Evolutionary conservation across 2,329 filamentous ascomycete genomes (phyloP).

Genomic region (Grosmannia clavigera): DNA sequence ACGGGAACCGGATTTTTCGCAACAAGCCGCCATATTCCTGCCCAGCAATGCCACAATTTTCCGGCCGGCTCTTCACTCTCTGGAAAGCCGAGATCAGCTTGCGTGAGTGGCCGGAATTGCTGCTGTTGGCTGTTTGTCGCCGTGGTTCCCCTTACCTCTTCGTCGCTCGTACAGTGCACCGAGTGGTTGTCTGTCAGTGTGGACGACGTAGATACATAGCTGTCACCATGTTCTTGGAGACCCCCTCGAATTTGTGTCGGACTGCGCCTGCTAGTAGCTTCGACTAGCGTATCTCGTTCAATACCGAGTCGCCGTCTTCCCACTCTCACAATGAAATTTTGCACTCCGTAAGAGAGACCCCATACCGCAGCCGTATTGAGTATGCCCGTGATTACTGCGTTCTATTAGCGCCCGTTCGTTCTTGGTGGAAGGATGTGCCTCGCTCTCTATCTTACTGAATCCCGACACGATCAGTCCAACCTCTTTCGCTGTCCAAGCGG

Average conservation of each 20-base stretch:
- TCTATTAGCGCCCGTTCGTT: neutral
- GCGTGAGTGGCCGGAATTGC: neutral
- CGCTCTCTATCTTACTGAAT: conserved; percentile 24
- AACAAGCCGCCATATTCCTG: neutral
- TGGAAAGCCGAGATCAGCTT: neutral
- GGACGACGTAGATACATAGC: conserved; percentile 12
- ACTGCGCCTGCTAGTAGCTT: neutral
- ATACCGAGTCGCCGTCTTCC: neutral
- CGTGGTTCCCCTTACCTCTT: neutral
- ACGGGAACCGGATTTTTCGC: conserved; percentile 17
- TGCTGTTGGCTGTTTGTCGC: neutral
- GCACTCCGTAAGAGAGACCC: conserved; percentile 15
- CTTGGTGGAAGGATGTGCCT: neutral
- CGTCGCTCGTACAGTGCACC: neutral
- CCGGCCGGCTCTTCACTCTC: neutral
- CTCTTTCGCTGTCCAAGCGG: conserved; percentile 17
- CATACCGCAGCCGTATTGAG: conserved; percentile 19
- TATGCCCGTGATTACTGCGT: conserved; percentile 19
- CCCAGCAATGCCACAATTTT: neutral
- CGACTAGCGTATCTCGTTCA: neutral
- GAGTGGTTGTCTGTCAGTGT: conserved; percentile 8
- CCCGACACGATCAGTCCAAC: conserved; percentile 31
- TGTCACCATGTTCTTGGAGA: neutral
- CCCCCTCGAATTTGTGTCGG: neutral
- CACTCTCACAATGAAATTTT: conserved; percentile 10